These are phyloP conservation scores for Trichophaea hybrida DNA, from an alignment of 2,329 filamentous ascomycete species.

Conservation along the genomic window DNA sequence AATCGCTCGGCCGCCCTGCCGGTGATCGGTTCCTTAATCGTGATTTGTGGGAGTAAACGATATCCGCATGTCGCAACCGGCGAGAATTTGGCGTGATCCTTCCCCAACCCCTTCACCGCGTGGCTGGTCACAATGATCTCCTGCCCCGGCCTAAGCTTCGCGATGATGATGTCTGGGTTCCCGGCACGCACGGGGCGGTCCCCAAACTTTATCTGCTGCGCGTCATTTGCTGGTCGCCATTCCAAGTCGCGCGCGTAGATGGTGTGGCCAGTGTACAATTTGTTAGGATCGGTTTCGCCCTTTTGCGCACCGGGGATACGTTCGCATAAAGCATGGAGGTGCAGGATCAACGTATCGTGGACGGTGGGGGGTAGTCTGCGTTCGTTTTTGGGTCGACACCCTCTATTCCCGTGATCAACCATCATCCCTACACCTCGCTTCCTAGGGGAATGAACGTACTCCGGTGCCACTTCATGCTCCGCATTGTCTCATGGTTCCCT, in stretches of 20 bases:
- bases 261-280: slow-evolving; percentile 74
- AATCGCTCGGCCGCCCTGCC: slow-evolving; percentile 83
- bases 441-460: slow-evolving; percentile 7
- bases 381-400: neutral
- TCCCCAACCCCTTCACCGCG: slow-evolving; percentile 85
- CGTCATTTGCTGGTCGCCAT: slow-evolving; percentile 58
- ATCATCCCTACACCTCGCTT: neutral
- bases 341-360: slow-evolving; percentile 73
- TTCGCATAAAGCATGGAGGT: slow-evolving; percentile 64
- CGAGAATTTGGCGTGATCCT: slow-evolving; percentile 93
- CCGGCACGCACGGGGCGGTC: slow-evolving; percentile 56
- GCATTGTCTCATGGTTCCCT: slow-evolving; percentile 60
- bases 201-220: slow-evolving; percentile 52
- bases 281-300: slow-evolving; percentile 63
- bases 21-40: slow-evolving; percentile 68
- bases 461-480: slow-evolving; percentile 33
- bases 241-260: slow-evolving; percentile 65
- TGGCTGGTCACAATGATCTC: slow-evolving; percentile 76
- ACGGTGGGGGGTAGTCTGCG: slow-evolving; percentile 43
- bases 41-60: slow-evolving; percentile 75
- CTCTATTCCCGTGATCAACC: neutral
- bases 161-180: slow-evolving; percentile 85
- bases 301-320: slow-evolving; percentile 58
- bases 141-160: slow-evolving; percentile 85
- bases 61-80: slow-evolving; percentile 92